Evolutionary conservation across 1,139 yeast species (phyloP).

Genomic region (Yamadazyma diddensiae): DNA sequence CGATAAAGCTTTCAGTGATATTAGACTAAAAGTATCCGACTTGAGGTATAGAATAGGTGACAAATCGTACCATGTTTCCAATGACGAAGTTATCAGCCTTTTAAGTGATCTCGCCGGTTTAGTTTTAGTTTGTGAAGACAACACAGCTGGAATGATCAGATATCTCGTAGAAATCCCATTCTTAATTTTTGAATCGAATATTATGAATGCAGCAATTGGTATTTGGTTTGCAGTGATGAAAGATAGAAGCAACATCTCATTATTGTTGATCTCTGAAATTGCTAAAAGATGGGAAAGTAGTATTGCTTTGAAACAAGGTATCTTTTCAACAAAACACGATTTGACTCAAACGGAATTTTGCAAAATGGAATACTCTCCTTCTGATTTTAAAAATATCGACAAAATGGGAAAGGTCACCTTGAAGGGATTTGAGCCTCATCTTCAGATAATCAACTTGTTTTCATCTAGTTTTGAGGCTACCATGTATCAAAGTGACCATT

Average conservation of each 20-base stretch:
- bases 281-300: constrained; percentile 66
- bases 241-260: constrained; percentile 56
- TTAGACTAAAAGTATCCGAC: constrained; percentile 16
- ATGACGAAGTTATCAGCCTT: constrained; percentile 37
- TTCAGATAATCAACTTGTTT: constrained; percentile 63
- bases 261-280: constrained; percentile 67
- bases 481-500: constrained; percentile 66
- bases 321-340: constrained; percentile 63
- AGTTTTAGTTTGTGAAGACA: constrained; percentile 42
- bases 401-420: constrained; percentile 39
- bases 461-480: constrained; percentile 84
- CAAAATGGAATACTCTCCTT: constrained; percentile 88
- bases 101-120: constrained; percentile 51
- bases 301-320: constrained; percentile 57
- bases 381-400: constrained; percentile 61
- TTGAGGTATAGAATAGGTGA: constrained; percentile 13
- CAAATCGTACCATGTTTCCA: constrained; percentile 14
- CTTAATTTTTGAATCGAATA: constrained; percentile 53
- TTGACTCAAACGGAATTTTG: constrained; percentile 60
- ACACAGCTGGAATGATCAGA: constrained; percentile 51
- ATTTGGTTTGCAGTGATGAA: constrained; percentile 82
- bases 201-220: constrained; percentile 66
- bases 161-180: constrained; percentile 74
- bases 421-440: constrained; percentile 68
- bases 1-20: constrained; percentile 25